Percentiles rank a stretch among this genome's conserved stretches.
Evolutionary conservation across 2,329 filamentous ascomycete species (phyloP).

Genomic region (Beauveria pseudobassiana): DNA sequence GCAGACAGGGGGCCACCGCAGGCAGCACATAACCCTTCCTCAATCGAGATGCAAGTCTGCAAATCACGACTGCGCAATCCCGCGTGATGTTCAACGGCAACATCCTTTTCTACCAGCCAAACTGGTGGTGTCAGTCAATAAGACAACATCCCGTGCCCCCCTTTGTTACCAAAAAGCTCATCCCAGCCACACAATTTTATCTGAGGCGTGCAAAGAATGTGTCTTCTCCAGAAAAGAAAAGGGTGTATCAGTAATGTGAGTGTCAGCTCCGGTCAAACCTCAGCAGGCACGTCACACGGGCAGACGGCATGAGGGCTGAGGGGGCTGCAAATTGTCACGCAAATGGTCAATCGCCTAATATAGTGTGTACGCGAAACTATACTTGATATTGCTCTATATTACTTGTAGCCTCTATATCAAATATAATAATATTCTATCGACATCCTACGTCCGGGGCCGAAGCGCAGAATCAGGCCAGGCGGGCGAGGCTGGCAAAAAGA

Average conservation of each 20-base stretch:
- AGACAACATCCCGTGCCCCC: not conserved
- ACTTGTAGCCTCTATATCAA: not conserved
- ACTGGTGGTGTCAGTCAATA: not conserved
- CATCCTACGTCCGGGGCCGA: not conserved
- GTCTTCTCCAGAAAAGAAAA: not conserved
- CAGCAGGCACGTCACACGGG: not conserved
- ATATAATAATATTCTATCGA: not conserved
- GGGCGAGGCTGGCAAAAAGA: not conserved
- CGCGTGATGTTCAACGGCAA: not conserved
- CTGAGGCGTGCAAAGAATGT: not conserved
- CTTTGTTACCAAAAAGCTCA: too few relatives aligned
- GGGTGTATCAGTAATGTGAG: too few relatives aligned
- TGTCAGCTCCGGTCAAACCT: too few relatives aligned
- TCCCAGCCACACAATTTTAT: too few relatives aligned
- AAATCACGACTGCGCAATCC: too few relatives aligned
- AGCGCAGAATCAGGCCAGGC: not conserved
- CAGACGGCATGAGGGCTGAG: not conserved
- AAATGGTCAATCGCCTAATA: not conserved
- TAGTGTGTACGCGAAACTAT: not conserved
- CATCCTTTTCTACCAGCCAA: not conserved
- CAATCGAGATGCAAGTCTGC: too few relatives aligned
- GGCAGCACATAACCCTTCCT: too few relatives aligned
- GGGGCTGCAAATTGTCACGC: not conserved
- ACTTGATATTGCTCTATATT: too few relatives aligned
- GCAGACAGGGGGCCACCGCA: too few relatives aligned